phyloP scores from a whole-genome alignment of 306 rosid genomes.

The Canavalia ensiformis region DNA sequence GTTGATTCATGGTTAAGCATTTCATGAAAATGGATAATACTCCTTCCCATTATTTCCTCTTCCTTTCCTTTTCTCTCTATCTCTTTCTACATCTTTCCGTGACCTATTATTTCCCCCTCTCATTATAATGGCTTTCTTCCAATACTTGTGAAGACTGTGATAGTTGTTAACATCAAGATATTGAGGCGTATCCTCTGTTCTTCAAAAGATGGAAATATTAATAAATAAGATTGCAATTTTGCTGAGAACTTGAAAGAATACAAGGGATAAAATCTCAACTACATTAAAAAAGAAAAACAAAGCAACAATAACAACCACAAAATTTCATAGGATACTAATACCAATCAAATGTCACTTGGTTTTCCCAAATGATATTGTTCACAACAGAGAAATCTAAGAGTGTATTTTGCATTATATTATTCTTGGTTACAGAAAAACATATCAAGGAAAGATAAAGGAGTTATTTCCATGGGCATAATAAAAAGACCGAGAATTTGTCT shows the following conservation, averaged over 20 bases:
- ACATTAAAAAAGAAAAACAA: background rate
- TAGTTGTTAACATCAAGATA: background rate
- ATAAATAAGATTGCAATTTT: background rate
- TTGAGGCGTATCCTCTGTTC: background rate
- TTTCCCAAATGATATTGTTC: background rate
- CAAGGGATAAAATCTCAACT: background rate
- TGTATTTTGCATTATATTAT: background rate
- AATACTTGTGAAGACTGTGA: background rate
- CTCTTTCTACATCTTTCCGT: too few species aligned
- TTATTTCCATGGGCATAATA: background rate
- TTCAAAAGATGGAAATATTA: background rate
- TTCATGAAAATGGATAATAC: background rate
- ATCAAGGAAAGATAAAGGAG: background rate
- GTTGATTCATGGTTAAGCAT: slow-evolving; percentile 17
- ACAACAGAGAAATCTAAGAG: background rate
- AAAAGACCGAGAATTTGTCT: background rate
- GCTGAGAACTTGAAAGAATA: slow-evolving; percentile 33
- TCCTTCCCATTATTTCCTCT: too few species aligned
- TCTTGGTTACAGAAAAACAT: background rate
- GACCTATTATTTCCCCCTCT: background rate
- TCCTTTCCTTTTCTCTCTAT: too few species aligned
- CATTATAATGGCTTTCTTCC: background rate
- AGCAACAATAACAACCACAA: background rate
- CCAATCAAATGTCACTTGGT: background rate
- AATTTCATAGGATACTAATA: background rate